phyloP scores from a whole-genome alignment of 306 rosid genomes.

The Vigna reflexopilosa region DNA sequence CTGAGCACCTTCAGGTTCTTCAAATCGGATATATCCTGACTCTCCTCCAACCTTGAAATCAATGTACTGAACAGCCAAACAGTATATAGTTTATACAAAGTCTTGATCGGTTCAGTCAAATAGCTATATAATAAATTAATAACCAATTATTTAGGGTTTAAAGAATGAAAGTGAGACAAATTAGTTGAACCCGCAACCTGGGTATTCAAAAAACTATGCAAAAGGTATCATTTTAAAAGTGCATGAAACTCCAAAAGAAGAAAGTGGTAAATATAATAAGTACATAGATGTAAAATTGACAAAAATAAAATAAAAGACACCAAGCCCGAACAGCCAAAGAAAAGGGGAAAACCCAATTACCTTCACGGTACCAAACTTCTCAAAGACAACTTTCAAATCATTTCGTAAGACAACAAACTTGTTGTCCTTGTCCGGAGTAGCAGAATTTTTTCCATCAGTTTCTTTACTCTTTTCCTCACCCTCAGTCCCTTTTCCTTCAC shows the following conservation, averaged over 20 bases:
- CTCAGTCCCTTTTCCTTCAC: conserved; percentile 54
- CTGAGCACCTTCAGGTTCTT: conserved; percentile 84
- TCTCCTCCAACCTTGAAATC: conserved; percentile 87
- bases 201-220: no score
- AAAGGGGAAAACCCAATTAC: conserved; percentile 44
- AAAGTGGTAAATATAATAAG: no score
- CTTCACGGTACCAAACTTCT: conserved; percentile 85
- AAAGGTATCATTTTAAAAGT: no score
- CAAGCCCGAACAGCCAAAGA: conserved; percentile 4
- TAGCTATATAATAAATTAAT: no score
- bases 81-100: conserved; percentile 26
- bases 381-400: conserved; percentile 76
- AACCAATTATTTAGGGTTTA: no score
- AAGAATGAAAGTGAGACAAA: no score
- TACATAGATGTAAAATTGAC: not conserved
- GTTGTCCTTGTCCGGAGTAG: conserved; percentile 57
- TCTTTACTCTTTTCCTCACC: conserved; percentile 56
- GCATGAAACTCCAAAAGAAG: no score
- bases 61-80: conserved; percentile 59
- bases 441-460: conserved; percentile 54
- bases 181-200: no score
- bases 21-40: conserved; percentile 81
- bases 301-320: not conserved
- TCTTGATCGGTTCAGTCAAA: conserved; percentile 11
- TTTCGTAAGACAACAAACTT: conserved; percentile 78